A percentile compares a stretch with the other conserved stretches of the same genome.
Evolutionary conservation across 1,139 yeast species (phyloP).

Genomic region (Kluyveromyces sp.): DNA sequence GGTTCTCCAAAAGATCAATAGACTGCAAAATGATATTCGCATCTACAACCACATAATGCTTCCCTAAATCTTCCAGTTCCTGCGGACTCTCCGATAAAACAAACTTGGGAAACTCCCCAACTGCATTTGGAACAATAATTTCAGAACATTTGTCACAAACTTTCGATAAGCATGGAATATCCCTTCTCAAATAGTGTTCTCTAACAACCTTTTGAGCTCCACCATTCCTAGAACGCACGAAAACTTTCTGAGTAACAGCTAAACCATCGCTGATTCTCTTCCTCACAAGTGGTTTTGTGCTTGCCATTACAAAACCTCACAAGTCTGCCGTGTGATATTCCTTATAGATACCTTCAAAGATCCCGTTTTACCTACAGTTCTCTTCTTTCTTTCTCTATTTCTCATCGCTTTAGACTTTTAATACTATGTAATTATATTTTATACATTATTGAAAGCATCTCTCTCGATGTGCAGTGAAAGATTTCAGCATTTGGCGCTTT

Average conservation of each 20-base stretch:
- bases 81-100: conserved; percentile 32
- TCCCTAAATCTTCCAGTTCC: conserved; percentile 37
- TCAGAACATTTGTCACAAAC: conserved; percentile 53
- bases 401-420: too few species aligned
- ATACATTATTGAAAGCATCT: too few species aligned
- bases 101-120: conserved; percentile 37
- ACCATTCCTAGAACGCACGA: conserved; percentile 84
- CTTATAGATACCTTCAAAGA: too few species aligned
- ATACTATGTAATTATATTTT: too few species aligned
- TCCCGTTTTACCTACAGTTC: background rate
- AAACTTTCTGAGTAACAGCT: conserved; percentile 80
- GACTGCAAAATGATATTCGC: conserved; percentile 86
- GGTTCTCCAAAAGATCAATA: conserved; percentile 79
- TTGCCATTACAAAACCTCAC: background rate
- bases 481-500: too few species aligned
- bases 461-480: too few species aligned
- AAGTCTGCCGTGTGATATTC: background rate
- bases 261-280: conserved; percentile 41
- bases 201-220: conserved; percentile 86
- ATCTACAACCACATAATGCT: conserved; percentile 77
- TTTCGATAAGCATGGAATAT: conserved; percentile 82
- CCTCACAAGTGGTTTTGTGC: conserved; percentile 7
- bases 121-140: conserved; percentile 34
- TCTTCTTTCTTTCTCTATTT: too few species aligned
- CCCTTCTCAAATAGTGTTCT: conserved; percentile 87